Conservation (phyloP, 805 yeast genomes). For the Saturnispora ahearnii region DNA sequence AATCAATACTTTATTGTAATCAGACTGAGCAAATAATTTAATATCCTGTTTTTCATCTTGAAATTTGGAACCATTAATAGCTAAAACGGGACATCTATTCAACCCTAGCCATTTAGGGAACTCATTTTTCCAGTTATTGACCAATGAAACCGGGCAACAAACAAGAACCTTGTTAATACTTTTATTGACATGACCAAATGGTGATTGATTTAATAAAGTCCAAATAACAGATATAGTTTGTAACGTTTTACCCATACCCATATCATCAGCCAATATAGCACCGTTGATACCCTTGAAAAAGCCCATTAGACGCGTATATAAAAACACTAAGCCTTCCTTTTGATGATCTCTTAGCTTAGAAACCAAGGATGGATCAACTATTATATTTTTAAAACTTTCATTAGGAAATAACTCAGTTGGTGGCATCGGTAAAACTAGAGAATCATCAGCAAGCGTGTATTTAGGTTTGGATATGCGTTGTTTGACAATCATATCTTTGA, state of each 20-base stretch:
- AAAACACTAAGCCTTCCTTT: slow-evolving; percentile 68
- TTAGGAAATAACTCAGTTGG: slow-evolving; percentile 15
- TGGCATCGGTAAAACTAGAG: slow-evolving; percentile 35
- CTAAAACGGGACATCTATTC: slow-evolving; percentile 56
- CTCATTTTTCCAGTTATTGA: slow-evolving; percentile 81
- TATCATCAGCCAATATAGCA: slow-evolving; percentile 87
- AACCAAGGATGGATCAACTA: slow-evolving; percentile 51
- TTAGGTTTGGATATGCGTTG: neutral
- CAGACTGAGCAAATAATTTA: slow-evolving; percentile 52
- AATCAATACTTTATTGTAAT: slow-evolving; percentile 73
- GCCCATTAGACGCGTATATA: slow-evolving; percentile 80
- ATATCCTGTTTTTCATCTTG: slow-evolving; percentile 49
- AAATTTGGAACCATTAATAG: slow-evolving; percentile 42
- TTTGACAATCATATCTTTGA: neutral
- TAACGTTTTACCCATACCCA: slow-evolving; percentile 91
- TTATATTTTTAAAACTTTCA: slow-evolving; percentile 29
- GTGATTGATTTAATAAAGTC: slow-evolving; percentile 69
- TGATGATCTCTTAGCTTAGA: slow-evolving; percentile 73
- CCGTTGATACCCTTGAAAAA: slow-evolving; percentile 48
- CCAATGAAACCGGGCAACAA: slow-evolving; percentile 86
- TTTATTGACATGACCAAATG: slow-evolving; percentile 30
- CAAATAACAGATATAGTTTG: slow-evolving; percentile 78
- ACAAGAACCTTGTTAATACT: slow-evolving; percentile 51
- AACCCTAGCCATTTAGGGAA: slow-evolving; percentile 81
- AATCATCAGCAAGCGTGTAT: slow-evolving; percentile 14